Evolutionary conservation across 352 stramenopile species (phyloP), one percentile per base, ranked within the genome.

Genomic region (Lagenidium giganteum): DNA sequence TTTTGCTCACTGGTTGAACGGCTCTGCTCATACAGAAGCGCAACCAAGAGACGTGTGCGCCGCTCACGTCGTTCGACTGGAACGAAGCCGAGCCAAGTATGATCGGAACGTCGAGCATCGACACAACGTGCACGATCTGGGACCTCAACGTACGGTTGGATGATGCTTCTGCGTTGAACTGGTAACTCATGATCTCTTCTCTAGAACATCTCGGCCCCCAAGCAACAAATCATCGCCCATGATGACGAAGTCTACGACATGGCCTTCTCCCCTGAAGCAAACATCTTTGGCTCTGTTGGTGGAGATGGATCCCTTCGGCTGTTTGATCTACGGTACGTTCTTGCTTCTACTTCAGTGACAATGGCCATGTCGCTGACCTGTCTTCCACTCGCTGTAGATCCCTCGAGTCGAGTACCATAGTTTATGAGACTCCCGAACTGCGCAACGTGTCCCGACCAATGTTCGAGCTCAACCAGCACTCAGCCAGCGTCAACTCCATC

Each of bases 111-210:
- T 96, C 81, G 4, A 97, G 77, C 37, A 98, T 98, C 48, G 96
- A 99, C 47, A 99, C 91, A 8, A 99, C 95, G 5, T 99, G 95
- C 71, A 99, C 95, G 12, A 98, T 99, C 47, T 99, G 96, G 96
- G 96, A 99, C 55, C 67, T 99, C 32, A 93, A 92, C 29, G 91
- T 97, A 43, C 54, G 87, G 20, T n/a, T 44, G 25, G 14, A 8
- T 42, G 14, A 12, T n/a, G 9, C 3, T 27, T 43, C 16, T 44
- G 34, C 24, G 16, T 46, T 6, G 8, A 41, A 33, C 28, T 22
- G 26, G 7, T 26, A 5, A 17, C 25, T 8, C 31, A 20, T 36
- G 4, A 36, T 27, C 17, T 12, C 20, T 39, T 8, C 9, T 42
- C n/a, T 37, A 93, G 79, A 61, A 88, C 53, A 52, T 67, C 22